phyloP scores from a whole-genome alignment of 306 rosid species.

The Cicer bijugum region DNA sequence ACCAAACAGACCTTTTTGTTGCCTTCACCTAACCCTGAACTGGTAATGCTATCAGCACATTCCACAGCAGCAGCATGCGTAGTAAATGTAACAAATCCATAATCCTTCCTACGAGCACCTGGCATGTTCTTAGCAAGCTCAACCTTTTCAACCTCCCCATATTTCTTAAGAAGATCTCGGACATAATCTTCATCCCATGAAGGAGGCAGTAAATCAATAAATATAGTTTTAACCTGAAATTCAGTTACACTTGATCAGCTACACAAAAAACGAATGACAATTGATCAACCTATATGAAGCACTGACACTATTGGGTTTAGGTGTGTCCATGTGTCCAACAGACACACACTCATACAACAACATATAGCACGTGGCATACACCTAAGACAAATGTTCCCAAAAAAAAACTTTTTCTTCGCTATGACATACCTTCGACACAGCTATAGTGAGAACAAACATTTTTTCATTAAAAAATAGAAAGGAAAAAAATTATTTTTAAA shows the following conservation, averaged over 20 bases:
- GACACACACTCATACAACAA: constrained; percentile 1
- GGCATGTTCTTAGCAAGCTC: constrained; percentile 93
- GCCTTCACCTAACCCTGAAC: constrained; percentile 86
- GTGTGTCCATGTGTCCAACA: not conserved
- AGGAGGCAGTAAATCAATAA: constrained; percentile 87
- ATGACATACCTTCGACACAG: not conserved
- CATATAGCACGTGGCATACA: not conserved
- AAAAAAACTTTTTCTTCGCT: not conserved
- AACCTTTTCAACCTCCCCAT: constrained; percentile 78
- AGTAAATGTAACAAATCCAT: constrained; percentile 87
- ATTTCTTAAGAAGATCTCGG: constrained; percentile 68
- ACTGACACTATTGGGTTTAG: not conserved
- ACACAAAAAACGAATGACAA: not conserved
- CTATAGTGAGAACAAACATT: not conserved
- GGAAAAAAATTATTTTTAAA: not conserved
- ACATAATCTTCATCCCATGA: constrained; percentile 89
- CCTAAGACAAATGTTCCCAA: not conserved
- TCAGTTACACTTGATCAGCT: constrained; percentile 44
- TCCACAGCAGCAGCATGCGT: constrained; percentile 86
- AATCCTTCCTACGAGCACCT: constrained; percentile 84
- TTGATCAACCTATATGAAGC: constrained; percentile 3
- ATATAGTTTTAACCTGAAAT: constrained; percentile 93
- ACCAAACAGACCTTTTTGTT: constrained; percentile 69
- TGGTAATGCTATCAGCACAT: constrained; percentile 83
- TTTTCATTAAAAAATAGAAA: not conserved